Conservation (phyloP, 306 rosid species). For the Castanea sativa region DNA sequence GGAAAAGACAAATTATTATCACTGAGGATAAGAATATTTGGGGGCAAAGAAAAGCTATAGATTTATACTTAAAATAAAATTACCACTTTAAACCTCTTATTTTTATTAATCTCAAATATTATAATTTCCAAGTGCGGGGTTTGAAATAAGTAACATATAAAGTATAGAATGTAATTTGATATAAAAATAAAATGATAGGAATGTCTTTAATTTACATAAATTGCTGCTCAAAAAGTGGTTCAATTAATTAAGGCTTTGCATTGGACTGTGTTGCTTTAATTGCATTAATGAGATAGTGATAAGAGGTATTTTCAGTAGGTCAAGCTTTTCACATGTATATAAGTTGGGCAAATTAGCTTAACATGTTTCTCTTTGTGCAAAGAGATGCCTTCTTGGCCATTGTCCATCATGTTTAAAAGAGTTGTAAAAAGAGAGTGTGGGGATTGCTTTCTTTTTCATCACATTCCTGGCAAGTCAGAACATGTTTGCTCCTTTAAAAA, state of each 20-base stretch:
- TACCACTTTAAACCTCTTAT: too few species aligned
- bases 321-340: neutral
- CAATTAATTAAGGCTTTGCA: neutral
- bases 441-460: constrained; percentile 53
- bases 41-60: too few species aligned
- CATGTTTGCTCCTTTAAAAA: constrained; percentile 31
- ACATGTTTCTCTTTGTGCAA: constrained; percentile 2
- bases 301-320: neutral
- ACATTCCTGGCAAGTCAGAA: constrained; percentile 49
- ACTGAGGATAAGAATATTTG: too few species aligned
- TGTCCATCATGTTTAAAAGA: constrained; percentile 7
- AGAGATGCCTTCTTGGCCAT: neutral
- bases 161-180: too few species aligned
- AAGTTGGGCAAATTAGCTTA: neutral
- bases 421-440: neutral
- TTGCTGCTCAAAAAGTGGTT: neutral
- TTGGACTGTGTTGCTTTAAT: neutral
- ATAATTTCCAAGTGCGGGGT: too few species aligned
- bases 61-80: too few species aligned
- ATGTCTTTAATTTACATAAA: neutral
- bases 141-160: too few species aligned
- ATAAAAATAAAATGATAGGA: too few species aligned
- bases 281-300: neutral
- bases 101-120: too few species aligned
- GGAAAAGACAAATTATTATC: too few species aligned